Evolutionary conservation across 495 filamentous ascomycete genomes (phyloP).

Genomic region (Pseudoneurospora amorphoporcata): DNA sequence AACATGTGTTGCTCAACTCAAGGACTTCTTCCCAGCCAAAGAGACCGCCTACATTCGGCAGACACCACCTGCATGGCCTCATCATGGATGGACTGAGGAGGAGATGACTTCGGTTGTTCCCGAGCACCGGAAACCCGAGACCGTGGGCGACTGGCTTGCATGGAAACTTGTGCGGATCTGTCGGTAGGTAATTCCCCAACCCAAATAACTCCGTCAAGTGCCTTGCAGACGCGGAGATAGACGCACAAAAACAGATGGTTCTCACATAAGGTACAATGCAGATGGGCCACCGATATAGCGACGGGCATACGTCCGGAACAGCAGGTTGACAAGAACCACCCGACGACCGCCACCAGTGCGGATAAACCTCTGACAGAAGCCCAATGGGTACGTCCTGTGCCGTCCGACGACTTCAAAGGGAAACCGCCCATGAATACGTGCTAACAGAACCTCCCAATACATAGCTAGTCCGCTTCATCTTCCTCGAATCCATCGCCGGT

Average conservation of each 20-base stretch:
- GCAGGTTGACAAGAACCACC: conserved; percentile 35
- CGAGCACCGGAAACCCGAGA: conserved; percentile 26
- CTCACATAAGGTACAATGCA: conserved; percentile 6
- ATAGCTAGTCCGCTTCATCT: conserved; percentile 69
- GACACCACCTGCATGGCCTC: conserved; percentile 54
- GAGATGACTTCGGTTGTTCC: conserved; percentile 35
- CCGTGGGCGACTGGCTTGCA: conserved; percentile 32
- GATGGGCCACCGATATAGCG: conserved; percentile 38
- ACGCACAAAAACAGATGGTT: not conserved
- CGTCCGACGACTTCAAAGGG: not conserved
- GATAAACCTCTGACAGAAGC: conserved; percentile 36
- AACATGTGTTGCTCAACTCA: conserved; percentile 24
- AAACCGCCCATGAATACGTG: not conserved
- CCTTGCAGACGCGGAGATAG: not conserved
- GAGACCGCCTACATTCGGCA: conserved; percentile 36
- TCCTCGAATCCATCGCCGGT: conserved; percentile 87
- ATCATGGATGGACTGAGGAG: conserved; percentile 48
- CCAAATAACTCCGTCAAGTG: not conserved
- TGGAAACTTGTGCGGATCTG: conserved; percentile 33
- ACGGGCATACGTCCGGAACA: conserved; percentile 35
- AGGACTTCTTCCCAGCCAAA: conserved; percentile 38
- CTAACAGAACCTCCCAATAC: not conserved
- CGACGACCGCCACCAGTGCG: conserved; percentile 32
- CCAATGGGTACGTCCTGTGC: conserved; percentile 30
- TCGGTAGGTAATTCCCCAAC: conserved; percentile 10